phyloP scores from a whole-genome alignment of 2,329 filamentous ascomycete genomes.

The Fusarium neocosmosporiellum region DNA sequence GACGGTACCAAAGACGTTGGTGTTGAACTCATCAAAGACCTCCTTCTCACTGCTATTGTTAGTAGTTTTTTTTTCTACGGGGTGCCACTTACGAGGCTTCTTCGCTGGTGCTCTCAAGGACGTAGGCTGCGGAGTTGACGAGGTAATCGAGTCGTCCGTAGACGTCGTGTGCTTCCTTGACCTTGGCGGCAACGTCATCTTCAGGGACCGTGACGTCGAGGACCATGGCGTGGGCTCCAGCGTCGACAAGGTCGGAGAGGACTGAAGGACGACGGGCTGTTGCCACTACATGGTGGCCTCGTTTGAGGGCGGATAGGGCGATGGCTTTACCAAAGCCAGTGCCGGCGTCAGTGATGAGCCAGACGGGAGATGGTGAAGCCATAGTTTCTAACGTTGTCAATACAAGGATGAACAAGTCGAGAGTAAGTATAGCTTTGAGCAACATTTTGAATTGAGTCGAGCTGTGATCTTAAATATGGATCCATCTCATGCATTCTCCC shows the following conservation, averaged over 20 bases:
- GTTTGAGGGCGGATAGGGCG: slow-evolving; percentile 53
- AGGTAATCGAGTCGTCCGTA: slow-evolving; percentile 21
- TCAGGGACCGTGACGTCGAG: slow-evolving; percentile 25
- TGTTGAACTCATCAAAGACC: slow-evolving; percentile 53
- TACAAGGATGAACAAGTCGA: not conserved
- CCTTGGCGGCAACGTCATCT: slow-evolving; percentile 12
- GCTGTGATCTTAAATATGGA: not conserved
- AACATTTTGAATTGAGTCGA: not conserved
- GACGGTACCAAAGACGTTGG: slow-evolving; percentile 61
- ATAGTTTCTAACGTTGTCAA: not conserved
- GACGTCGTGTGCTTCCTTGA: slow-evolving; percentile 17
- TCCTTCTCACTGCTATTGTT: slow-evolving; percentile 41
- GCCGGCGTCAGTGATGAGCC: slow-evolving; percentile 61
- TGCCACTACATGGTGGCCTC: slow-evolving; percentile 60
- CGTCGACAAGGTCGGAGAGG: slow-evolving; percentile 9
- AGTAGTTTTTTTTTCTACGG: not conserved
- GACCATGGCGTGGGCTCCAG: slow-evolving; percentile 13
- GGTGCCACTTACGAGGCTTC: slow-evolving; percentile 20
- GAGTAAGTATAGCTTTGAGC: not conserved
- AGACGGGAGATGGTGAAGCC: slow-evolving; percentile 47
- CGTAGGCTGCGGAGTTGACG: slow-evolving; percentile 28
- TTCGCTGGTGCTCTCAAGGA: slow-evolving; percentile 28
- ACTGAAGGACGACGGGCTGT: slow-evolving; percentile 48
- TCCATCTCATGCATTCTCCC: not conserved
- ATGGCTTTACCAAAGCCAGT: slow-evolving; percentile 59